These are phyloP conservation scores for Trypanosoma scelopori DNA, from an alignment of 208 protist genomes.

Conservation along the genomic window DNA sequence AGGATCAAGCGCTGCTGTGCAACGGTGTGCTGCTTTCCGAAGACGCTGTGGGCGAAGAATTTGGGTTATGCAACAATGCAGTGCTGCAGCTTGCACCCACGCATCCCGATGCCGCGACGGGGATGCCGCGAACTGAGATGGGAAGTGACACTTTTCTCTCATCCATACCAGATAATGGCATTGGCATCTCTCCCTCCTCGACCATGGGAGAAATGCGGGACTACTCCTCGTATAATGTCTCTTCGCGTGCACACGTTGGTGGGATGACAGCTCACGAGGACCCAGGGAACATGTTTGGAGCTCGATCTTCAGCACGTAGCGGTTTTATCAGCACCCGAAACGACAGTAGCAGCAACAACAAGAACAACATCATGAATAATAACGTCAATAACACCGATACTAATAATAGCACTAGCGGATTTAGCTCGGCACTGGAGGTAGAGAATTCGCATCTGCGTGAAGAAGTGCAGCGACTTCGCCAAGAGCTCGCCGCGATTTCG, in stretches of 20 bases:
- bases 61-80: conserved; percentile 51
- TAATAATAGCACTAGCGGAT: conserved; percentile 11
- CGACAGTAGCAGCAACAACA: not conserved
- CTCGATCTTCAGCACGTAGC: not conserved
- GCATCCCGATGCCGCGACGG: not conserved
- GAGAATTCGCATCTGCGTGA: conserved; percentile 38
- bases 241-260: not conserved
- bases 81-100: conserved; percentile 31
- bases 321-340: not conserved
- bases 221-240: not conserved
- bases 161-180: not conserved
- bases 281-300: not conserved
- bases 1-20: conserved; percentile 48
- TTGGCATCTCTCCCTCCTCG: not conserved
- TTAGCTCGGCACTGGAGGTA: conserved; percentile 20
- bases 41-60: conserved; percentile 62
- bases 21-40: conserved; percentile 45
- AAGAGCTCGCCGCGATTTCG: conserved; percentile 24
- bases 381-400: not conserved
- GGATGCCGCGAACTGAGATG: not conserved
- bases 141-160: not conserved
- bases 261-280: conserved; percentile 6
- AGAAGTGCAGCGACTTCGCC: conserved; percentile 33
- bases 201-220: not conserved
- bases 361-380: not conserved